Percentiles rank a stretch among this genome's conserved stretches.
phyloP scores from a whole-genome alignment of 2,329 filamentous ascomycete species.

The Monosporascus sp. region DNA sequence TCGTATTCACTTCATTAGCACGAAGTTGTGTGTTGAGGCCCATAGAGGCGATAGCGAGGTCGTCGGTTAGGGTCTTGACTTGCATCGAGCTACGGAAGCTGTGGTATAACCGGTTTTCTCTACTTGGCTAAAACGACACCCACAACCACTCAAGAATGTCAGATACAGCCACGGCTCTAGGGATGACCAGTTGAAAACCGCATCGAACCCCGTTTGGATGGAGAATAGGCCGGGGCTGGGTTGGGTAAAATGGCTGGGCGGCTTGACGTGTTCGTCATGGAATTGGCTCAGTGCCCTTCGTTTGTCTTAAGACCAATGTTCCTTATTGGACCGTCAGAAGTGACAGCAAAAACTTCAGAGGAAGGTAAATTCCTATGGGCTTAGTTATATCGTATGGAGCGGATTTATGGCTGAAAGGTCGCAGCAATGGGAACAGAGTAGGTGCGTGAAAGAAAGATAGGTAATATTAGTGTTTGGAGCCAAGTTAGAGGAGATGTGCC shows the following conservation, averaged over 20 bases:
- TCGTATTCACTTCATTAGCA: too few relatives aligned
- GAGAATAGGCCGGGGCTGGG: background rate
- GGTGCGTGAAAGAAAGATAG: background rate
- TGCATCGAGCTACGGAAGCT: too few relatives aligned
- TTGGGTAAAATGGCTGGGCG: background rate
- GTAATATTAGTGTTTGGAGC: background rate
- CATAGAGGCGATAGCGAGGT: too few relatives aligned
- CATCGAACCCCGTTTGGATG: background rate
- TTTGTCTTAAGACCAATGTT: slow-evolving; percentile 14
- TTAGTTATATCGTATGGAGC: background rate
- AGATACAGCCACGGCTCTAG: too few relatives aligned
- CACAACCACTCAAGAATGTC: too few relatives aligned
- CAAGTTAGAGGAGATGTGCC: background rate
- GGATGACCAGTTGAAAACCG: background rate
- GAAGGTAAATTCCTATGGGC: background rate
- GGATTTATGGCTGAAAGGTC: background rate
- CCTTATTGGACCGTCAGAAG: slow-evolving; percentile 9
- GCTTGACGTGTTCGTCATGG: background rate
- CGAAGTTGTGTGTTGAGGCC: too few relatives aligned
- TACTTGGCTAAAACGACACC: too few relatives aligned
- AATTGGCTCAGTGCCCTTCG: background rate
- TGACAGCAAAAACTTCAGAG: background rate
- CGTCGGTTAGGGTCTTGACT: too few relatives aligned
- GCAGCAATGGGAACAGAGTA: background rate
- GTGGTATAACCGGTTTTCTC: too few relatives aligned